Conservation (phyloP, 2,329 filamentous ascomycete genomes). For the Chrysoporthe puriensis region DNA sequence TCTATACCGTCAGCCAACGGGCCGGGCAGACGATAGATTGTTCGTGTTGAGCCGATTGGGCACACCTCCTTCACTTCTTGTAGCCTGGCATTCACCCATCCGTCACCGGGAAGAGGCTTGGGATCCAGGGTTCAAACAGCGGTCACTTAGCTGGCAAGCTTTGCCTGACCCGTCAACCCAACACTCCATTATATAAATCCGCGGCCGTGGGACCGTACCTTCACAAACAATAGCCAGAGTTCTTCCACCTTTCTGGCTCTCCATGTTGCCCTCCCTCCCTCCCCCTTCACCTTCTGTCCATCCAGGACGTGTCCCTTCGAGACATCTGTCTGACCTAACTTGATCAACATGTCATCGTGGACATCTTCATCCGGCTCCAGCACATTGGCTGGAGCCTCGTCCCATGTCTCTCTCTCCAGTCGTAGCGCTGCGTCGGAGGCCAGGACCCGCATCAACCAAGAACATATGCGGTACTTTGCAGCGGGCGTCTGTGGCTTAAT, state of each 20-base stretch:
- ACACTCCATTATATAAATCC: neutral
- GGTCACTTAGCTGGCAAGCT: neutral
- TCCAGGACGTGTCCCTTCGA: neutral
- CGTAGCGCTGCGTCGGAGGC: neutral
- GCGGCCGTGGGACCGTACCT: neutral
- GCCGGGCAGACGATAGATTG: neutral
- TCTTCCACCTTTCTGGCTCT: neutral
- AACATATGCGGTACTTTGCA: conserved; percentile 24
- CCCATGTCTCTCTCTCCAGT: neutral
- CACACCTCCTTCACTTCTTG: neutral
- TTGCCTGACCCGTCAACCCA: neutral
- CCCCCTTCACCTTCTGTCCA: neutral
- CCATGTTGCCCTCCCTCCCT: neutral
- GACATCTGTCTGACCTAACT: neutral
- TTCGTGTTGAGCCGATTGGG: neutral
- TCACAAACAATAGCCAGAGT: neutral
- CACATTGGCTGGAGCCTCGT: neutral
- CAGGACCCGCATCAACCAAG: conserved; percentile 18
- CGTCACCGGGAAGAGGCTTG: neutral
- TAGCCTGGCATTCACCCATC: neutral
- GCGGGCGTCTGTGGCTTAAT: conserved; percentile 25
- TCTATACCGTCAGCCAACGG: neutral
- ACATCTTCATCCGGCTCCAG: neutral
- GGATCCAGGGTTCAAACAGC: neutral
- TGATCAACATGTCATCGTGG: neutral